Evolutionary conservation across 164 flowering plant species (phyloP).

Genomic region (Buxus sempervirens): DNA sequence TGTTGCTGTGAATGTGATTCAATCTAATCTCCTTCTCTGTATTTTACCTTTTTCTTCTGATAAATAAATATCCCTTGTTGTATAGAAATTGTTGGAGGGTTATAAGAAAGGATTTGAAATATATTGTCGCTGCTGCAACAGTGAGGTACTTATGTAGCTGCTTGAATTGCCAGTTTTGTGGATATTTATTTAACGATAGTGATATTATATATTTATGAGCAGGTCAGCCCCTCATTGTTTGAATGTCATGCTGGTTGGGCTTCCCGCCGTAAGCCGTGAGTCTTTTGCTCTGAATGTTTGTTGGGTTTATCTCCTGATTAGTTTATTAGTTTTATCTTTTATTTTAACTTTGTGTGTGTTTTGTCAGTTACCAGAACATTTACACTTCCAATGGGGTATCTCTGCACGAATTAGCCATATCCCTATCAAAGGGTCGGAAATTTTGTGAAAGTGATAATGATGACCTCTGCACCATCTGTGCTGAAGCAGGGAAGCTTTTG

Average conservation of each 20-base stretch:
- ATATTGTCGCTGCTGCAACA: constrained; percentile 62
- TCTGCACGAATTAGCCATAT: constrained; percentile 74
- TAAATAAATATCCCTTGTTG: constrained; percentile 9
- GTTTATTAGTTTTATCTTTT: background rate
- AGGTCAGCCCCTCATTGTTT: constrained; percentile 92
- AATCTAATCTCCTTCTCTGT: background rate
- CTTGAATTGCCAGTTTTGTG: constrained; percentile 1
- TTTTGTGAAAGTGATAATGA: constrained; percentile 57
- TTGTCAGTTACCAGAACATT: constrained; percentile 70
- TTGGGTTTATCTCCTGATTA: no score
- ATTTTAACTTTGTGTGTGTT: constrained; percentile 3
- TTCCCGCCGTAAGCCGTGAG: constrained; percentile 88
- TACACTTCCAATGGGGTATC: constrained; percentile 91
- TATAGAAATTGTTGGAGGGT: constrained; percentile 67
- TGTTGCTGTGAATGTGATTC: constrained; percentile 11
- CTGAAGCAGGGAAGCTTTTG: constrained; percentile 71
- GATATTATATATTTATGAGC: constrained; percentile 25
- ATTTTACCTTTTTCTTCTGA: background rate
- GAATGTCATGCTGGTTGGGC: constrained; percentile 98
- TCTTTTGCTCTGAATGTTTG: constrained; percentile 6
- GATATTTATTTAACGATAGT: constrained; percentile 8
- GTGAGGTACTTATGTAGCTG: constrained; percentile 44
- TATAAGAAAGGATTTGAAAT: constrained; percentile 71
- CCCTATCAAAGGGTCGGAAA: constrained; percentile 41
- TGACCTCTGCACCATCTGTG: constrained; percentile 75